Base-by-base conservation (phyloP, 495 filamentous ascomycete genomes). In the Collariella sp. region DNA sequence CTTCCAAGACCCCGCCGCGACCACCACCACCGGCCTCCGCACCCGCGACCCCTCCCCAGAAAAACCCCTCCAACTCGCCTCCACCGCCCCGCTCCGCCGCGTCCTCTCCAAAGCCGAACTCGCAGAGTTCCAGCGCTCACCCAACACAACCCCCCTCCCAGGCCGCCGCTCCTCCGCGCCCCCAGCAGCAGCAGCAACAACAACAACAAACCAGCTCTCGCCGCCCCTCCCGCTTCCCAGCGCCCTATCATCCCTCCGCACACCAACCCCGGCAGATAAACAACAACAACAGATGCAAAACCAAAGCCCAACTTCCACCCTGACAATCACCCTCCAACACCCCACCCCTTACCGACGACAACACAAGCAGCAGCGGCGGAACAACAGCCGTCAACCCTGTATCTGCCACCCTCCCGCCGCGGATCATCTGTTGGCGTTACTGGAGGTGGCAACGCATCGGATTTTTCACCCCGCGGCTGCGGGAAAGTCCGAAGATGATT, bases 71-170 rank as follows among this genome's bases (percentile, higher is more conserved):
- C 61, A 63, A 2, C 61, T 72, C 33, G 72, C 79, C n/a, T 74
- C 82, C 0, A 72, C 57, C 20, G 79, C 82, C 45, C 86, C 88
- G 12, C 71, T 91, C 31, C 74, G 89, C 42, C 80, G 83, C 45
- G 80, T 93, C 26, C 72, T 95, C 22, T 91, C 88, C 7, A 83
- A 82, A 54, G 79, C 80, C 23, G 88, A 93, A 57, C 69, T 95
- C 15, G 84, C 87, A 23, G 86, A 87, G 45, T 88, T 91, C 61
- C 83, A 84, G 58, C 76, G 79, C 41, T 73, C 79, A 16, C 75
- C 77, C n/a, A 77, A 83, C 6, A 78, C 49, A 7, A 3, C 47
- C 7, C 19, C 20, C 22, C 38, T 18, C 1, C 49, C 26, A 18
- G 16, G 81, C 3, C 76, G 80, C 33, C 72, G 76, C 15, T 88